Evolutionary conservation across 495 filamentous ascomycete species (phyloP).

Genomic region (Penicillium parvum): DNA sequence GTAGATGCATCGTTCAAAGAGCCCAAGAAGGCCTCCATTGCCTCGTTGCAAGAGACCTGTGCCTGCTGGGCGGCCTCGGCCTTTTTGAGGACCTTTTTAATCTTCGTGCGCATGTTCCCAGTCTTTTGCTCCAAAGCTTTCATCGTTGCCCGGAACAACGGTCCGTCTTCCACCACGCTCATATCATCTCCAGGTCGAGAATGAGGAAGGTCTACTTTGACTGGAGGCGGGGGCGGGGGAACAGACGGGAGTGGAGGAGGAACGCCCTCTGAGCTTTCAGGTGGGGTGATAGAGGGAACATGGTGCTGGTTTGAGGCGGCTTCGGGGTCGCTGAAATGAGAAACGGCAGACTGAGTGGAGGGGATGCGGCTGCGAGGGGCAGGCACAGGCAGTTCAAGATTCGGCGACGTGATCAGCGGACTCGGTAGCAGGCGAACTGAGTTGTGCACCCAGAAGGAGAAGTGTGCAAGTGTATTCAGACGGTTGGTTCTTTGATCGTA

Average conservation of each 20-base stretch:
- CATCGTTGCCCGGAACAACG: constrained; percentile 93
- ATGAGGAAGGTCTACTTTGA: constrained; percentile 84
- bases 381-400: constrained; percentile 65
- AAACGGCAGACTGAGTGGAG: constrained; percentile 76
- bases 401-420: constrained; percentile 56
- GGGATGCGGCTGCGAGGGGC: constrained; percentile 73
- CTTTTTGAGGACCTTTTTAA: constrained; percentile 92
- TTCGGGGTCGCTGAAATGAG: constrained; percentile 66
- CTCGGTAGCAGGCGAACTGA: constrained; percentile 32
- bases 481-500: constrained; percentile 92
- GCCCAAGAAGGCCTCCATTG: constrained; percentile 77
- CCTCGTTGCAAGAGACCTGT: constrained; percentile 78
- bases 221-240: constrained; percentile 46
- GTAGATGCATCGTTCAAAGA: constrained; percentile 81
- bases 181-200: constrained; percentile 85
- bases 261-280: constrained; percentile 43
- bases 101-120: constrained; percentile 83
- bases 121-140: constrained; percentile 96
- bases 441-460: constrained; percentile 94
- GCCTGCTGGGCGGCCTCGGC: constrained; percentile 81
- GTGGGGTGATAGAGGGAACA: constrained; percentile 62
- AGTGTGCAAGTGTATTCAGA: constrained; percentile 79
- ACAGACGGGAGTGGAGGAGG: constrained; percentile 37
- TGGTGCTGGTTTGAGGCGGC: constrained; percentile 43
- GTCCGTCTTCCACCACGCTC: constrained; percentile 84